phyloP scores from a whole-genome alignment of 2,329 filamentous ascomycete species.

The Apiospora sp. region DNA sequence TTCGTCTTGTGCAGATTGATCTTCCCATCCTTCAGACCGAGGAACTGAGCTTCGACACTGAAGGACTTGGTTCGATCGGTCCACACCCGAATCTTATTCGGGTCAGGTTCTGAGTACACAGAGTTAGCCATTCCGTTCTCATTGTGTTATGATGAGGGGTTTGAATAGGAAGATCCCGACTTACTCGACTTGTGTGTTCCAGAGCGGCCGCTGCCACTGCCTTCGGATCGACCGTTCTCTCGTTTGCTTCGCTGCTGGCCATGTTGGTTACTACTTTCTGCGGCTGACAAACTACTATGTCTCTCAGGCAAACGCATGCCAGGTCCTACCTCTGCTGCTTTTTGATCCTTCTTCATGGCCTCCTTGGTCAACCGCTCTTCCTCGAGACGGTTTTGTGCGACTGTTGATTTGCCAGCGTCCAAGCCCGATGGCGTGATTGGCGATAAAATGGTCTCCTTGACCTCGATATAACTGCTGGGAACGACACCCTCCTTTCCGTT shows the following conservation, averaged over 20 bases:
- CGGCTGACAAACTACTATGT: slow-evolving; percentile 77
- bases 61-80: slow-evolving; percentile 95
- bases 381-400: slow-evolving; percentile 81
- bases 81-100: slow-evolving; percentile 86
- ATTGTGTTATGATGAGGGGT: background rate
- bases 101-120: slow-evolving; percentile 73
- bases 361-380: slow-evolving; percentile 86
- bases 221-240: slow-evolving; percentile 70
- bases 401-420: slow-evolving; percentile 64
- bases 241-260: slow-evolving; percentile 75
- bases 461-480: slow-evolving; percentile 93
- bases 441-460: slow-evolving; percentile 72
- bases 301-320: slow-evolving; percentile 79
- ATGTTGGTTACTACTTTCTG: slow-evolving; percentile 71
- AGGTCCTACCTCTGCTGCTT: slow-evolving; percentile 77
- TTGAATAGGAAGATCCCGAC: slow-evolving; percentile 44
- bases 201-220: slow-evolving; percentile 53
- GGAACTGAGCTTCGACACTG: slow-evolving; percentile 95
- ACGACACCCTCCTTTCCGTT: slow-evolving; percentile 96
- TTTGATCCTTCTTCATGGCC: slow-evolving; percentile 73
- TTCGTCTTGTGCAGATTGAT: slow-evolving; percentile 98
- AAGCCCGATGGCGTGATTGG: slow-evolving; percentile 59
- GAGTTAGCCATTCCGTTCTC: background rate
- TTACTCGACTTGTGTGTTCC: slow-evolving; percentile 75
- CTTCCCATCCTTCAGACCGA: slow-evolving; percentile 93